Evolutionary conservation across 768 basidiomycete genomes (phyloP), one percentile per base, ranked within the genome.

Genomic region (Boletus sp.): DNA sequence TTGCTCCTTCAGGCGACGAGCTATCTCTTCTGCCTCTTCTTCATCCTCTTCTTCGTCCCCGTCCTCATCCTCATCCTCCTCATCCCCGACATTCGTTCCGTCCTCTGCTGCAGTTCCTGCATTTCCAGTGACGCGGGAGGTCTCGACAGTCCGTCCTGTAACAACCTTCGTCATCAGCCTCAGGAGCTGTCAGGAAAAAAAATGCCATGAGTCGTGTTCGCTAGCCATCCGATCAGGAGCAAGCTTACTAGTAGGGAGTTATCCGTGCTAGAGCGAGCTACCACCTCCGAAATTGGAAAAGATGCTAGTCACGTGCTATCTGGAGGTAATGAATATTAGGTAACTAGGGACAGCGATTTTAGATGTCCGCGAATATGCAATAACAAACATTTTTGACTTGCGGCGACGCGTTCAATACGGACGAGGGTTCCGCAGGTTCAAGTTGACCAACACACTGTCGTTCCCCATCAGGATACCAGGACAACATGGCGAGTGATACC

Each of bases 21-120:
- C 87, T 62, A 89, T 89, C 63, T 86, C 88, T 60, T 86, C 82
- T 3, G 88, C 89, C 55, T 89, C 85, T 5, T 86, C 87, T 28
- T 67, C 66, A 12, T 67, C 66, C 24, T 82, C 81, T 37, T 85
- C 83, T 4, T 83, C 84, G 17, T 83, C 84, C 4, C 83, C 82
- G 8, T 82, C 81, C 1, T 78, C 80, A 1, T 77, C 80, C 36
- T 80, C 78, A 32, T 75, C 73, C 7, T 73, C 77, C 33, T 74
- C 77, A 17, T 76, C 76, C 35, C 76, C 79, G 15, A 77, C 73
- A 62, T 71, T 75, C 7, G 76, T 71, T 28, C 75, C 77, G 4
- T 52, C 48, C 29, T 49, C 52, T 14, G 39, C 41, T 47, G 32
- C 20, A 47, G 33, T 33, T 35, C 36, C 66, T 44, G 46, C 52